Evolutionary conservation across 1,284 basidiomycete species (phyloP), one percentile per base, ranked within the genome.

Genomic region (Inonotus hispidus): DNA sequence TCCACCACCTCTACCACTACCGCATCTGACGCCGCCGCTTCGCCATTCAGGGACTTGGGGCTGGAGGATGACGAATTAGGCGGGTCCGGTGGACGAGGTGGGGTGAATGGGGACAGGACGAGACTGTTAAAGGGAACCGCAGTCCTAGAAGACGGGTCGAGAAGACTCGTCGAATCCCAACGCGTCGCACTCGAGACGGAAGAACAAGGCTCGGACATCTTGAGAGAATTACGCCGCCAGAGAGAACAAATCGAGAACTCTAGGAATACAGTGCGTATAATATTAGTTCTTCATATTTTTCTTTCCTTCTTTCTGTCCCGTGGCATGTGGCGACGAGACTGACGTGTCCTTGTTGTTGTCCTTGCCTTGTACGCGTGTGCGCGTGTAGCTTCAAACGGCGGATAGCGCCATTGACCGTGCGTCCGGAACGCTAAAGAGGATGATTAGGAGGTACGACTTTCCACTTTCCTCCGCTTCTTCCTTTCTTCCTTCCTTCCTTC

Each of bases 231-330:
- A 64, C 77, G 94, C 56, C 78, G 82, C 1, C 97, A 99, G 76
- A 77, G 97, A 65, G 97, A 98, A 72, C 95, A 96, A 75, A 95
- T 99, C 66, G 91, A 97, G 77, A 91, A 97, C 71, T 85, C 95
- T 21, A 79, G 96, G 69, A 91, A 94, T 74, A 94, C 90, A 59
- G 91, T 95, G 66, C 37, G 87, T 75, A 58, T n/a, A n/a, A n/a
- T n/a, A 19, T 41, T 39, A n/a, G n/a, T 14, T 14, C 52, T 29
- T 25, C 56, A 14, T 21, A 35, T 39, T 47, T 2, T 7, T 10
- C 41, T 14, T 27, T 37, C 25, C 7, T 47, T 38, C 21, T 25
- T 25, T 21, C 21, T 49, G 47, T n/a, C n/a, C n/a, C n/a, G n/a
- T n/a, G n/a, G n/a, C n/a, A n/a, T n/a, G 47, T 14, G n/a, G 47